phyloP scores from a whole-genome alignment of 441 rosid genomes.

The Melastoma candidum region DNA sequence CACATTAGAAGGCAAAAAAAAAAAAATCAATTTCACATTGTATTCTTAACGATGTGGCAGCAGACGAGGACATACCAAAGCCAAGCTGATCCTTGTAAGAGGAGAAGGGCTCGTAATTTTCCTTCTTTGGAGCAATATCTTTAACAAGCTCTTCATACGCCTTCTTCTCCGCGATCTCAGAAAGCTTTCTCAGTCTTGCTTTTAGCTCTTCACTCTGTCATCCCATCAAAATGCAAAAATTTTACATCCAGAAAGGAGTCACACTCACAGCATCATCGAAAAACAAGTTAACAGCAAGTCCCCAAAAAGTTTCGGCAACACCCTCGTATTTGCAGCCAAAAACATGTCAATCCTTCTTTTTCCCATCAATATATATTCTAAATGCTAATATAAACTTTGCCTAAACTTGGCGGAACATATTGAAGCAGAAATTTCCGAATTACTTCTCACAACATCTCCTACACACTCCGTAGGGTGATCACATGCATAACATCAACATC shows the following conservation, averaged over 20 bases:
- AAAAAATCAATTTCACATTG: background rate
- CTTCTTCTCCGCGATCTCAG: constrained; percentile 70
- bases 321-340: too few species aligned
- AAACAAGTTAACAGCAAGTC: background rate
- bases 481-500: too few species aligned
- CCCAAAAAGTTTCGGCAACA: too few species aligned
- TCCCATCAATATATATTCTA: too few species aligned
- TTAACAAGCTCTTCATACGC: constrained; percentile 78
- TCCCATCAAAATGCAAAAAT: background rate
- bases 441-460: too few species aligned
- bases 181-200: constrained; percentile 54
- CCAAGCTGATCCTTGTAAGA: constrained; percentile 96
- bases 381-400: too few species aligned
- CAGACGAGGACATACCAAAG: constrained; percentile 41
- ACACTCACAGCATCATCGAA: background rate
- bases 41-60: constrained; percentile 1
- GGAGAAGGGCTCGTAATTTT: constrained; percentile 69
- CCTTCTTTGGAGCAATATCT: constrained; percentile 60
- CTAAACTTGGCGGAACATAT: too few species aligned
- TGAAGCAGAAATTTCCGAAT: too few species aligned
- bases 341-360: too few species aligned
- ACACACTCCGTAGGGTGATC: too few species aligned
- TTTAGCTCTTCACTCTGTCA: constrained; percentile 71
- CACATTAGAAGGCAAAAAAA: too few species aligned
- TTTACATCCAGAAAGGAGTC: background rate